Conservation (phyloP, 2,329 filamentous ascomycete genomes). For the Trichoderma cornu-damae region DNA sequence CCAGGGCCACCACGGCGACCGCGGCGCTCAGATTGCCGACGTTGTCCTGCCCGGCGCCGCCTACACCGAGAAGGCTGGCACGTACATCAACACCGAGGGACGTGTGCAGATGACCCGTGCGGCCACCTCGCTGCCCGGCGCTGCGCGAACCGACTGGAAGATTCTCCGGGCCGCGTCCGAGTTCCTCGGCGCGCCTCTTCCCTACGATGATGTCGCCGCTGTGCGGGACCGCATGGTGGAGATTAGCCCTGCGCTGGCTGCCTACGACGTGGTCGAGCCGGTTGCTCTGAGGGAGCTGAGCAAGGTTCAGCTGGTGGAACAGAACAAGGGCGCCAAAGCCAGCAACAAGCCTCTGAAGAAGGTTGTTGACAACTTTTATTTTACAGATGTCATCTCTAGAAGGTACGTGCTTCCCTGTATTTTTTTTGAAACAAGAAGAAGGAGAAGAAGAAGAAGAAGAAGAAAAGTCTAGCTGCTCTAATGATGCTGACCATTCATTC, state of each 20-base stretch:
- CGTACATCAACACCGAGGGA: constrained; percentile 97
- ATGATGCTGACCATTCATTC: constrained; percentile 25
- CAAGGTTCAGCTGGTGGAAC: constrained; percentile 92
- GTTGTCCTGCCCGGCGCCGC: constrained; percentile 89
- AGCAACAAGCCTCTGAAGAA: constrained; percentile 72
- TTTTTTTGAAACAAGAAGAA: no score
- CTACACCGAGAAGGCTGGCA: constrained; percentile 94
- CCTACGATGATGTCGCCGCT: constrained; percentile 87
- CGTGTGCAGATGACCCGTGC: constrained; percentile 90
- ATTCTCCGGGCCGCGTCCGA: constrained; percentile 91
- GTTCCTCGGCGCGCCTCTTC: constrained; percentile 79
- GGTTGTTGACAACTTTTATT: constrained; percentile 94
- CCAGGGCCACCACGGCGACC: constrained; percentile 96
- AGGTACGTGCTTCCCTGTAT: constrained; percentile 55
- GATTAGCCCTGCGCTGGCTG: constrained; percentile 82
- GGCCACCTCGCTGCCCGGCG: constrained; percentile 82
- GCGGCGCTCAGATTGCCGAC: constrained; percentile 86
- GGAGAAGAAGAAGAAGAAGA: no score
- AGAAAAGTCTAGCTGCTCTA: no score
- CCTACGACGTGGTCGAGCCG: constrained; percentile 87
- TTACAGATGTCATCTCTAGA: constrained; percentile 94
- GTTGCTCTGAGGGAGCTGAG: constrained; percentile 68
- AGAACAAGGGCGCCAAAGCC: constrained; percentile 83
- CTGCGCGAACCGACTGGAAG: constrained; percentile 96
- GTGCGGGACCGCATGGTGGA: constrained; percentile 92